Conservation (phyloP, 495 filamentous ascomycete genomes). For the Cercophora sp. region DNA sequence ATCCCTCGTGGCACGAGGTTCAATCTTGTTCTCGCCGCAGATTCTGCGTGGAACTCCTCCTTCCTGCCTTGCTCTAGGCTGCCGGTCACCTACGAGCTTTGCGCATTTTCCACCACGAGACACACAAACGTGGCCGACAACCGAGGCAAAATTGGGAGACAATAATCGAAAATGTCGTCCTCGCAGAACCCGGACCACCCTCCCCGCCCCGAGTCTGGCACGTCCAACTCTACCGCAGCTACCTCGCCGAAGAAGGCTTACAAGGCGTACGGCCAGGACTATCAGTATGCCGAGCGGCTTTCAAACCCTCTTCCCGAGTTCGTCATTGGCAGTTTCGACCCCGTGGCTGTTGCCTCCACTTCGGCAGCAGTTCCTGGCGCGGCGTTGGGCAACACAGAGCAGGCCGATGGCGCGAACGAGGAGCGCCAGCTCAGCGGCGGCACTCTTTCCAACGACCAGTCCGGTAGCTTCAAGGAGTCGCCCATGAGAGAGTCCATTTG, state of each 20-base stretch:
- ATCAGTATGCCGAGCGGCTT: slow-evolving; percentile 26
- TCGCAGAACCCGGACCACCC: slow-evolving; percentile 4
- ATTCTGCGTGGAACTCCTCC: no score
- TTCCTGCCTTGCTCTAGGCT: no score
- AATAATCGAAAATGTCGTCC: slow-evolving; percentile 16
- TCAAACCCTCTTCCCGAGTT: slow-evolving; percentile 25
- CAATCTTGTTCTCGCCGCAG: no score
- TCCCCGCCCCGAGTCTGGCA: slow-evolving; percentile 8
- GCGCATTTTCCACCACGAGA: no score
- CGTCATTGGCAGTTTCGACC: slow-evolving; percentile 4
- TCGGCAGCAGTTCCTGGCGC: neutral
- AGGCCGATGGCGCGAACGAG: slow-evolving; percentile 12
- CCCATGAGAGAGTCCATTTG: slow-evolving; percentile 13
- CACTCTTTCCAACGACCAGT: slow-evolving; percentile 1
- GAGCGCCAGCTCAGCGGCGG: neutral
- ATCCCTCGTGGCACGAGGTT: no score
- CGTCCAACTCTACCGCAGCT: neutral
- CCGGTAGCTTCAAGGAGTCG: slow-evolving; percentile 13
- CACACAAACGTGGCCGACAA: no score
- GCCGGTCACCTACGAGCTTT: no score
- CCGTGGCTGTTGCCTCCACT: neutral
- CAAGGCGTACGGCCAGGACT: slow-evolving; percentile 20
- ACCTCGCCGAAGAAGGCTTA: neutral
- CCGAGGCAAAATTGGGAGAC: no score
- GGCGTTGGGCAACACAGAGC: neutral